A percentile compares a stretch with the other conserved stretches of the same genome.
These are phyloP conservation scores for Aspergillus sclerotioniger DNA, from an alignment of 495 filamentous ascomycete genomes.

Conservation along the genomic window DNA sequence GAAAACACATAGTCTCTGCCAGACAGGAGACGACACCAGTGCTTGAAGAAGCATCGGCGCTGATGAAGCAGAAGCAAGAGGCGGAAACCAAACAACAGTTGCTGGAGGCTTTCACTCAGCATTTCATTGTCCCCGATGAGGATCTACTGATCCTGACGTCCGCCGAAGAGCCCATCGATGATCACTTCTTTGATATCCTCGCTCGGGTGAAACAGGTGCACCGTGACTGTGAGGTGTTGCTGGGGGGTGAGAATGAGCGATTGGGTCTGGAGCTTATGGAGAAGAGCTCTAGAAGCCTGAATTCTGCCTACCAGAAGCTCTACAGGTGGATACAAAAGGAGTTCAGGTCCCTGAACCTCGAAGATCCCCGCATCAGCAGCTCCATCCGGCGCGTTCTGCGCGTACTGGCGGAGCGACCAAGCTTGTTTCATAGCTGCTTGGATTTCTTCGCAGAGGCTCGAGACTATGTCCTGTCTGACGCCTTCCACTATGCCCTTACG, in stretches of 20 bases:
- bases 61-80: slow-evolving; percentile 72
- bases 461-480: slow-evolving; percentile 81
- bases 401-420: slow-evolving; percentile 85
- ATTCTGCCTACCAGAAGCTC: slow-evolving; percentile 88
- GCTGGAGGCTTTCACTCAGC: slow-evolving; percentile 76
- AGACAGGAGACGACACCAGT: slow-evolving; percentile 72
- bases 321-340: slow-evolving; percentile 93
- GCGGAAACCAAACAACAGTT: slow-evolving; percentile 84
- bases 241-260: slow-evolving; percentile 86
- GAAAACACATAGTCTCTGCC: slow-evolving; percentile 68
- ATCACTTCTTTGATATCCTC: slow-evolving; percentile 81
- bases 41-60: slow-evolving; percentile 71
- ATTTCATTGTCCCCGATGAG: slow-evolving; percentile 81
- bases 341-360: slow-evolving; percentile 87
- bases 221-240: slow-evolving; percentile 79
- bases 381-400: slow-evolving; percentile 81
- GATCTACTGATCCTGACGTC: slow-evolving; percentile 71
- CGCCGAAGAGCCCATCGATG: slow-evolving; percentile 75
- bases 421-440: slow-evolving; percentile 87
- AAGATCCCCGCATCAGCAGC: slow-evolving; percentile 88
- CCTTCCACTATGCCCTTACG: slow-evolving; percentile 88
- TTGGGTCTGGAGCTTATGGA: slow-evolving; percentile 89
- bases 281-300: slow-evolving; percentile 79
- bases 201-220: slow-evolving; percentile 81
- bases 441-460: slow-evolving; percentile 92